Conservation (phyloP, 495 filamentous ascomycete species). For the Pseudoneurospora amorphoporcata region DNA sequence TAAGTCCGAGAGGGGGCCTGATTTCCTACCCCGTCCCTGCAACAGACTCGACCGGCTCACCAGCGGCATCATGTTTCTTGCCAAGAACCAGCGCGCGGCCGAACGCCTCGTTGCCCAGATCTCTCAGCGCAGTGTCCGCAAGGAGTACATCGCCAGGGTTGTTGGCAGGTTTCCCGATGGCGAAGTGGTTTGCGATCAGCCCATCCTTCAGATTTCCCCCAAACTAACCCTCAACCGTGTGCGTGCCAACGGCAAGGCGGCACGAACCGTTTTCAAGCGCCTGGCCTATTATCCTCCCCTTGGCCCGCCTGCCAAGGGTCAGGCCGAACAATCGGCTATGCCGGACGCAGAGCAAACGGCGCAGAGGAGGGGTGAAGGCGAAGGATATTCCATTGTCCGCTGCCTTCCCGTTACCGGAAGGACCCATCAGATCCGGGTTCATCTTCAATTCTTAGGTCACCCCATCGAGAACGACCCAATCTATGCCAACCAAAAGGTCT, state of each 20-base stretch:
- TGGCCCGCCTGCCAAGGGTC: conserved; percentile 5
- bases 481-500: conserved; percentile 87
- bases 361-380: conserved; percentile 20
- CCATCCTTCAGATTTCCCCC: conserved; percentile 86
- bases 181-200: conserved; percentile 79
- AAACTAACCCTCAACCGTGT: conserved; percentile 92
- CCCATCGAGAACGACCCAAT: conserved; percentile 97
- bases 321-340: conserved; percentile 4
- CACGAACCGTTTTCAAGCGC: conserved; percentile 80
- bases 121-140: conserved; percentile 64
- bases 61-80: conserved; percentile 95
- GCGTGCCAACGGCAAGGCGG: conserved; percentile 80
- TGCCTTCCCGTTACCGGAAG: conserved; percentile 88
- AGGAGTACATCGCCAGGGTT: conserved; percentile 90
- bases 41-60: conserved; percentile 92
- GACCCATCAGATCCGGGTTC: conserved; percentile 91
- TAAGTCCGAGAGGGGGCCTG: conserved; percentile 60
- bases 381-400: conserved; percentile 89
- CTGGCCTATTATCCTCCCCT: conserved; percentile 71
- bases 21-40: conserved; percentile 69
- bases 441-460: conserved; percentile 88
- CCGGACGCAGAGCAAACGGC: conserved; percentile 7
- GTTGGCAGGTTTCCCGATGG: conserved; percentile 81
- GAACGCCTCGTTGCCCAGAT: conserved; percentile 66
- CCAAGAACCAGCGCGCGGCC: conserved; percentile 69